These are phyloP conservation scores for Starmerella sp. DNA, from an alignment of 805 yeast genomes.

Conservation along the genomic window DNA sequence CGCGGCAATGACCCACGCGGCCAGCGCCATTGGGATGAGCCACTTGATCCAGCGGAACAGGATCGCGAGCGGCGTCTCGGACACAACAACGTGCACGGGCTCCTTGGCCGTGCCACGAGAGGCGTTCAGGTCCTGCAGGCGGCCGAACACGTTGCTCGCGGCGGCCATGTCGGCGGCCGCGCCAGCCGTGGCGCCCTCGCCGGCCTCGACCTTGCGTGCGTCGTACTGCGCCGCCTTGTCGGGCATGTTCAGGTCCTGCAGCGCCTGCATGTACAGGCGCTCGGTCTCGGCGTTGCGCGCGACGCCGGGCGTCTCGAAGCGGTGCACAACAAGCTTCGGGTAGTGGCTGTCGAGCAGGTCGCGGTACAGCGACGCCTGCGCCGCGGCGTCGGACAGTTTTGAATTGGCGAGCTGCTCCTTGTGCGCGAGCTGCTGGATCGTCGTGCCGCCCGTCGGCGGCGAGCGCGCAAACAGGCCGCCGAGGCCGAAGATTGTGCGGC, in stretches of 20 bases:
- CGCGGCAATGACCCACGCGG: constrained; percentile 71
- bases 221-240: constrained; percentile 6
- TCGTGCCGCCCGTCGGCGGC: constrained; percentile 11
- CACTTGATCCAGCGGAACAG: constrained; percentile 81
- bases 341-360: constrained; percentile 65
- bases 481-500: constrained; percentile 7
- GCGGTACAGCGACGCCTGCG: constrained; percentile 77
- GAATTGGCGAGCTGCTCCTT: constrained; percentile 82
- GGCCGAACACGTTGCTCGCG: constrained; percentile 16
- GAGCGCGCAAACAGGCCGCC: constrained; percentile 6
- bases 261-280: constrained; percentile 66
- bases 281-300: constrained; percentile 74
- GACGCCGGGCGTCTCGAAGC: constrained; percentile 91
- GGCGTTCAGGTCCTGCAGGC: background rate
- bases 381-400: constrained; percentile 51
- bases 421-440: constrained; percentile 38
- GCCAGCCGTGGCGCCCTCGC: constrained; percentile 25
- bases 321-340: constrained; percentile 91
- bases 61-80: constrained; percentile 70
- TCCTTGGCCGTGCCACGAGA: constrained; percentile 35
- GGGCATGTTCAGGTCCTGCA: constrained; percentile 51
- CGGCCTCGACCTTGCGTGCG: background rate
- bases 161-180: constrained; percentile 15
- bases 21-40: constrained; percentile 67
- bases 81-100: constrained; percentile 87